Evolutionary conservation across 352 stramenopile genomes (phyloP), one percentile per base, ranked within the genome.

Genomic region (Phytophthora pluvialis): DNA sequence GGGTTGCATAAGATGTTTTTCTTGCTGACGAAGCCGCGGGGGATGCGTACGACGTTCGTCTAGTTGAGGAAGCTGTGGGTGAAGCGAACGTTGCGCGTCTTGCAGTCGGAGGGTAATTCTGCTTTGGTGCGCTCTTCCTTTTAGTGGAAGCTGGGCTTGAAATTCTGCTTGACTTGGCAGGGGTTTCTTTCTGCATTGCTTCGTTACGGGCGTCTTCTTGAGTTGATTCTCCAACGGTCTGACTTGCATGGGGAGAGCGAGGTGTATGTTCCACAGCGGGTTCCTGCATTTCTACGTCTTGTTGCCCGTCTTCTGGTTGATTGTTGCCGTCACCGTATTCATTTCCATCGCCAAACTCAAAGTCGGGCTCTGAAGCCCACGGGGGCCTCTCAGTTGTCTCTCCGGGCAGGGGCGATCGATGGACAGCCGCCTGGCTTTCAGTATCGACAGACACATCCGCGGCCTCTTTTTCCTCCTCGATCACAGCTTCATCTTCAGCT

Each of bases 201-300:
- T n/a, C 7, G 33, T 26, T 25, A 44, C 13, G 13, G 5, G 10
- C n/a, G 33, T 52, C 31, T 64, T 70, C 53, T 55, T 53, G 36
- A 46, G 36, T 51, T 13, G 64, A 31, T 50, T 68, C 45, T 47
- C 50, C 46, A 46, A 32, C 38, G 5, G 28, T 33, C 35, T 61
- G 54, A 56, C 48, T 51, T 26, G 48, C n/a, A 25, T 52, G 8
- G 0, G 36, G 25, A 4, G 29, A 49, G 31, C 11, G 9, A 36
- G 32, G 25, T 31, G 11, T 3, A 52, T 33, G 60, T 48, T 68
- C 44, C 31, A 35, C 44, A 29, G 31, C 18, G 6, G 12, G 29
- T 35, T 64, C 58, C 35, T 43, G 31, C 52, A 66, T 70, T 11
- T 72, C 43, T n/a, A 53, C 35, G 44, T 74, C 65, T 57, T 67